A percentile compares a stretch with the other conserved stretches of the same genome.
Evolutionary conservation across 345 rosid genomes (phyloP).

Genomic region (Viola odorata): DNA sequence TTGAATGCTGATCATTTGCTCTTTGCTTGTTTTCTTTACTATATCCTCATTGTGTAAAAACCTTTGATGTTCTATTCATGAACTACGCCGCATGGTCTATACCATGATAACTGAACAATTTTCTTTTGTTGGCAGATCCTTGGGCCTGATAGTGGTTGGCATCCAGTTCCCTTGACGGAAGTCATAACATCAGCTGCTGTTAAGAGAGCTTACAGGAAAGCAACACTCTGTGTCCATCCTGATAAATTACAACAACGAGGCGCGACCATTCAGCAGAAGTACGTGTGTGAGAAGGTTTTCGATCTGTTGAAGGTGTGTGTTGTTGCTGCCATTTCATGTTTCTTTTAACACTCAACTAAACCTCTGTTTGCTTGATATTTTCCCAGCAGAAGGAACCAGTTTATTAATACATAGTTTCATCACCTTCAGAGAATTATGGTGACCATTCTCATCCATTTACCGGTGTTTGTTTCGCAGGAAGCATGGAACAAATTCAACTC

Average conservation of each 20-base stretch:
- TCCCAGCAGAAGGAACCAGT: too few relatives aligned
- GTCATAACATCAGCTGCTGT: conserved; percentile 92
- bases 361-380: too few relatives aligned
- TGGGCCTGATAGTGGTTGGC: conserved; percentile 89
- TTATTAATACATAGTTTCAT: too few relatives aligned
- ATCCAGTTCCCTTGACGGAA: conserved; percentile 87
- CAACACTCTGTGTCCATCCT: conserved; percentile 96
- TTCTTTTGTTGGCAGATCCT: conserved; percentile 54
- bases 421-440: too few relatives aligned
- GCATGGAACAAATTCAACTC: conserved; percentile 95
- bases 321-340: not conserved
- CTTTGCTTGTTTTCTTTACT: too few relatives aligned
- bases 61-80: too few relatives aligned
- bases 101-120: not conserved
- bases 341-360: not conserved
- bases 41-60: too few relatives aligned
- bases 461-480: conserved; percentile 50
- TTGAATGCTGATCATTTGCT: too few relatives aligned
- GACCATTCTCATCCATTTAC: not conserved
- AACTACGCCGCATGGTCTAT: not conserved
- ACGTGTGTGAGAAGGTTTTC: conserved; percentile 85
- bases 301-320: conserved; percentile 81
- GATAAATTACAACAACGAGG: conserved; percentile 95
- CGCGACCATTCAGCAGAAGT: conserved; percentile 90
- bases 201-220: conserved; percentile 94